Base-by-base conservation (phyloP, 129 eudicot species). In the Helichrysum umbraculigerum region DNA sequence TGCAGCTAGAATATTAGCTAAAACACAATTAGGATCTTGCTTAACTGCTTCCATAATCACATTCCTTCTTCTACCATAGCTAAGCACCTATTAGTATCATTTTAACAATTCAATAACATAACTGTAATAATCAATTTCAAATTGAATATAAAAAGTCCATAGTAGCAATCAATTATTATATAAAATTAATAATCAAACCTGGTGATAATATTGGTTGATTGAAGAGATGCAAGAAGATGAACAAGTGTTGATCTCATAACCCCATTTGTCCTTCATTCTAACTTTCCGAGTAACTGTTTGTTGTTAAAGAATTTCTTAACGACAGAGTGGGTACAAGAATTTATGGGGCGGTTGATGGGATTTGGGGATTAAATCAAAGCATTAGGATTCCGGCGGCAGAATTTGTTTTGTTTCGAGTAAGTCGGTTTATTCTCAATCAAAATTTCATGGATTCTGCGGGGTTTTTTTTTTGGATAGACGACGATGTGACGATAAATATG, bases 1-100 rank as follows among this genome's bases (percentile, higher is more conserved):
- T 28, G 93, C 97, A 29, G 90, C 97, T 85, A 94, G 85, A 59
- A 89, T 87, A 77, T 91, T 91, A 19, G 85, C 97, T 35, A 94
- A 79, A 66, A 89, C 98, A 68, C 96, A 94, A 22, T 72, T 30
- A 1, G 87, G 91, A 79, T 94, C 98, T 54, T 81, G 80, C 4
- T 60, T 81, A 19, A 96, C 82, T 54, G 98, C 98, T 73, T 93
- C 88, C 73, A 93, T 59, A 19, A 93, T 91, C 57, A 91, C 91
- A 10, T 71, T 67, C 83, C 97, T 82, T 44, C 54, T 52, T 83
- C 98, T 84, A 76, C 98, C 98, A 81, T 91, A 94, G 25, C 82
- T 79, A 50, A 94, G 90, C 47, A 91, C 91, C 98, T 94, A 47
- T 14, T 12, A 47, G 12, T 8, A 37, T 37, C 54, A 47, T 47